Conservation (phyloP, 768 basidiomycete genomes). For the Leccinum broughii region DNA sequence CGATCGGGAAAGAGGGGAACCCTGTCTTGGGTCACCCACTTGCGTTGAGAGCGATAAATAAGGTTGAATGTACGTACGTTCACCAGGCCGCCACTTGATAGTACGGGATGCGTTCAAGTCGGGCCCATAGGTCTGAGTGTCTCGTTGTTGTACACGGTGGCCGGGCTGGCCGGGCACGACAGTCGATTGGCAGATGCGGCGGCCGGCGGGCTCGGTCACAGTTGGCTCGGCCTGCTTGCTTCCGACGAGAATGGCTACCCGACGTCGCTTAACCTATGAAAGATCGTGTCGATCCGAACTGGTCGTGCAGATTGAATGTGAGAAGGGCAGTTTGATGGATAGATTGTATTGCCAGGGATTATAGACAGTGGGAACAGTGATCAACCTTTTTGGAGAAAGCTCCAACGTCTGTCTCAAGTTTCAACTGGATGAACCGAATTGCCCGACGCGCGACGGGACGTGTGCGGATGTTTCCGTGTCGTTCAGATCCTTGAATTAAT, state of each 20-base stretch:
- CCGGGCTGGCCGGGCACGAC: neutral
- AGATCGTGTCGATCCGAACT: slow-evolving; percentile 1
- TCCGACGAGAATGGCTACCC: neutral
- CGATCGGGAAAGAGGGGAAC: slow-evolving; percentile 1
- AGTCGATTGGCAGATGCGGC: neutral
- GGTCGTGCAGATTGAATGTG: neutral
- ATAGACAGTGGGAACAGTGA: neutral
- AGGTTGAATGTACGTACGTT: neutral
- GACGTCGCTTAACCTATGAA: neutral
- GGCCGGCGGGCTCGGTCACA: neutral
- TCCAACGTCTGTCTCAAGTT: neutral
- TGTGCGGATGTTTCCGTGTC: neutral
- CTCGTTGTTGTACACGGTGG: neutral
- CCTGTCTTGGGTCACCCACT: neutral
- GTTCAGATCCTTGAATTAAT: neutral
- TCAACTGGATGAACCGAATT: neutral
- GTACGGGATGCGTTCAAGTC: neutral
- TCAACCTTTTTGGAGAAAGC: neutral
- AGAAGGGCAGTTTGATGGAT: neutral
- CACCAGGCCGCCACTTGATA: neutral
- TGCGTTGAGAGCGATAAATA: neutral
- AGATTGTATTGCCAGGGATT: neutral
- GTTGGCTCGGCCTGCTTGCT: neutral
- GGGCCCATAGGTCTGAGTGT: neutral
- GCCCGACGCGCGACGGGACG: neutral